Percentiles rank a stretch among this genome's conserved stretches.
Evolutionary conservation across 176 grass and related monocot species (phyloP).

Genomic region (Oryza meyeriana): DNA sequence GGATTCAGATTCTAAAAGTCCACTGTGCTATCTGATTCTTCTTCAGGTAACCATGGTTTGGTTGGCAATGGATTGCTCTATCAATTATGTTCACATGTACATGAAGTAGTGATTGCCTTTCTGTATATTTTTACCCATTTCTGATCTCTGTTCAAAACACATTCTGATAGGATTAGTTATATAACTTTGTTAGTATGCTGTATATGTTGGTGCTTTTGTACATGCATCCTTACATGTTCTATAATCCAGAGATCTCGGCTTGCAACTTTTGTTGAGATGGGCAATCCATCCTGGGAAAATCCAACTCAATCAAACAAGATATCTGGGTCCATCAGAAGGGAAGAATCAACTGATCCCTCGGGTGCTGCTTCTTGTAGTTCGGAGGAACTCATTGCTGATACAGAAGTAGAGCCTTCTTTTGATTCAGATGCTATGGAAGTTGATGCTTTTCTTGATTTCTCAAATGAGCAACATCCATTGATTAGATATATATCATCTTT

Average conservation of each 20-base stretch:
- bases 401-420: conserved; percentile 46
- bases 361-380: conserved; percentile 43
- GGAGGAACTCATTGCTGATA: conserved; percentile 35
- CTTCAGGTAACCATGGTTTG: conserved; percentile 71
- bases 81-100: conserved; percentile 34
- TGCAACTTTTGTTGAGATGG: conserved; percentile 89
- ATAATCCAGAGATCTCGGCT: conserved; percentile 85
- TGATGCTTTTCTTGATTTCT: conserved; percentile 53
- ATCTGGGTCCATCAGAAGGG: conserved; percentile 36
- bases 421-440: conserved; percentile 61
- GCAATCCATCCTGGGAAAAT: conserved; percentile 79
- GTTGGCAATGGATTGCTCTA: conserved; percentile 17
- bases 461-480: conserved; percentile 57
- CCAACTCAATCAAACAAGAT: conserved; percentile 29
- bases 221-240: conserved; percentile 25
- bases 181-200: not conserved
- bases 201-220: conserved; percentile 25
- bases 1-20: conserved; percentile 84
- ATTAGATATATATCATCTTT: conserved; percentile 55
- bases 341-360: conserved; percentile 35
- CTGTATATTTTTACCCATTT: conserved; percentile 9
- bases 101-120: conserved; percentile 12
- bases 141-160: not conserved
- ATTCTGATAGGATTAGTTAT: not conserved
- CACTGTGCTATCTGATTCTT: conserved; percentile 96